Evolutionary conservation across 352 stramenopile genomes (phyloP), one percentile per base, ranked within the genome.

Genomic region (Phytophthora constricta): DNA sequence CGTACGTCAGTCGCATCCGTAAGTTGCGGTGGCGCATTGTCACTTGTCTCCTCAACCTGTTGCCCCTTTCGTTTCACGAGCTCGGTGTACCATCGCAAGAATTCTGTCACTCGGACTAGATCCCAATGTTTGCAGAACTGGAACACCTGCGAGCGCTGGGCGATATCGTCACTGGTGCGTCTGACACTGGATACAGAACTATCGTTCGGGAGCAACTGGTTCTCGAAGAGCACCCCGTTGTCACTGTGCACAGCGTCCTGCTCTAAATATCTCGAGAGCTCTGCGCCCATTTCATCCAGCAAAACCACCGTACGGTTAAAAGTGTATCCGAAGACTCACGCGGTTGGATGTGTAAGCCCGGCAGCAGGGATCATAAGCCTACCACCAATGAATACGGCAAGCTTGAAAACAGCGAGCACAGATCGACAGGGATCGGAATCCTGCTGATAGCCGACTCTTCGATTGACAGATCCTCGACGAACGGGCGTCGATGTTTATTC

Each of bases 81-180:
- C 2, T 79, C 79, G 26, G 67, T 69, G 66, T 90, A 89, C 77
- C 82, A 93, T 22, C 80, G 70, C 65, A 93, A 42, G 27, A 91
- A 79, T 31, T 85, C 80, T 0, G 57, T 67, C 26, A 93, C 62
- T 17, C 58, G 71, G 26, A 72, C 52, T 2, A 91, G 60, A 56
- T 90, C 75, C 84, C 84, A 92, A 55, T 89, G 70, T 27, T 57
- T 62, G 22, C 82, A 91, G 61, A 91, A 91, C 7, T 20, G 60
- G 34, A 93, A 89, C 25, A 89, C 53, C 48, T 84, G 68, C 33
- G 73, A 66, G 27, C 82, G 79, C 10, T 73, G 64, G 20, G 79
- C 82, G 19, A 90, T 51, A 33, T 90, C 80, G 5, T 14, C 37
- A 1, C 72, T 79, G 1, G 49, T 79, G 22, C 78, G 74, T 13